Percentiles rank a stretch among this genome's conserved stretches.
phyloP scores from a whole-genome alignment of 2,329 filamentous ascomycete species.

The Saccharata proteae region DNA sequence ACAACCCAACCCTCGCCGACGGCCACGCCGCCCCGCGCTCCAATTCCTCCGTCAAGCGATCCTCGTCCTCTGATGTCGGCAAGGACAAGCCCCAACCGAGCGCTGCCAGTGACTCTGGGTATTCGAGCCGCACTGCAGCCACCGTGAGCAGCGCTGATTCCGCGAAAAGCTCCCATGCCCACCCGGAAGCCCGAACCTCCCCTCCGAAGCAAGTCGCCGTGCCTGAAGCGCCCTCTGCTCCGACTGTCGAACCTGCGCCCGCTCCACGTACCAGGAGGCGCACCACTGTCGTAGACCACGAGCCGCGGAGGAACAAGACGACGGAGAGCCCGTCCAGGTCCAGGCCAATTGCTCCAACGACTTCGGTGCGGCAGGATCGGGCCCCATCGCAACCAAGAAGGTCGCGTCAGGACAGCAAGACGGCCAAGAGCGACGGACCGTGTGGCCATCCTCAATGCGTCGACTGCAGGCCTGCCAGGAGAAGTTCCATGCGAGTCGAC shows the following conservation, averaged over 20 bases:
- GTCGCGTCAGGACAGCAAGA: slow-evolving; percentile 5
- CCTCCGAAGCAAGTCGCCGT: slow-evolving; percentile 3
- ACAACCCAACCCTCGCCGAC: neutral
- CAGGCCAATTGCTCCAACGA: slow-evolving; percentile 5
- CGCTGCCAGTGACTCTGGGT: slow-evolving; percentile 48
- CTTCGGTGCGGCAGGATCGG: too few species aligned
- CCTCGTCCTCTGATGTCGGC: slow-evolving; percentile 24
- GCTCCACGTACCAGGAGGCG: slow-evolving; percentile 1
- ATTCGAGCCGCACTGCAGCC: slow-evolving; percentile 46
- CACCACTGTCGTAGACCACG: slow-evolving; percentile 1
- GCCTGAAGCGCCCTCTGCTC: slow-evolving; percentile 1
- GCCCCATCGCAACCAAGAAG: neutral
- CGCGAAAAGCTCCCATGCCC: slow-evolving; percentile 31
- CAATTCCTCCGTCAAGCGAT: slow-evolving; percentile 38
- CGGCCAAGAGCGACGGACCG: neutral
- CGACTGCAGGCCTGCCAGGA: too few species aligned
- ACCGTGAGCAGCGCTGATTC: slow-evolving; percentile 41
- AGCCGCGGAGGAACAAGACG: slow-evolving; percentile 1
- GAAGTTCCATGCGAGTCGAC: slow-evolving; percentile 14
- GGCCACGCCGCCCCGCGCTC: neutral
- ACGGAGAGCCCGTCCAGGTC: slow-evolving; percentile 1
- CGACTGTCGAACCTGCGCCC: too few species aligned
- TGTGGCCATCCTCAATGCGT: too few species aligned
- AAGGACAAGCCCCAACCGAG: slow-evolving; percentile 26
- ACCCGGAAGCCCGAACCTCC: slow-evolving; percentile 5